Evolutionary conservation across 192 early-diverging fungal genomes (phyloP), one percentile per base, ranked within the genome.

Genomic region (Mortierella alpina): DNA sequence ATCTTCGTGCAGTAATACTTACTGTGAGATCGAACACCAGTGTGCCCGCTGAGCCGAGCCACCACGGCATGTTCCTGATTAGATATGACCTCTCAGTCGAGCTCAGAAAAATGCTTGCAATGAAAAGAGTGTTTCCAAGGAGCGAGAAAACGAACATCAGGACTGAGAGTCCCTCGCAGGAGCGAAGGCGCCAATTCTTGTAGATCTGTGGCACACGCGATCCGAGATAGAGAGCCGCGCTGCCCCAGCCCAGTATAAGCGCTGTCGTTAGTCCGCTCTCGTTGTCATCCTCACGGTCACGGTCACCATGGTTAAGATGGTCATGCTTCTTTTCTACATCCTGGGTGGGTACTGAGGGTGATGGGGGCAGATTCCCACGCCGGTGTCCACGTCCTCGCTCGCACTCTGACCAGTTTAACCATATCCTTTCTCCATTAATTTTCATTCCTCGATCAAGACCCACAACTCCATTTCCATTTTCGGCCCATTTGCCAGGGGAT

Each of bases 151-250:
- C 59, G 78, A 96, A 96, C 94, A 96, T 95, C 40, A 84, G 83
- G 4, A 93, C 71, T 13, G 91, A 91, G 41, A 96, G 86, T 2
- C 95, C 95, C 66, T 94, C 94, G 41, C 89, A 91, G 17, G 87
- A 90, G 66, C 90, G 84, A 18, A 87, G 84, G 31, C 75, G 80
- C 73, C 84, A 90, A 80, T 96, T 96, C 85, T 91, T 90, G 56
- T 92, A 84, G 23, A 96, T 91, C 66, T 96, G 95, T 7, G 95
- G 95, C 48, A 96, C 85, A n/a, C 94, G 89, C 9, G 90, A 87
- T n/a, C 89, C 84, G n/a, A 91, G 58, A 70, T 94, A 96, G n/a
- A 94, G 84, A 1, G 88, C 66, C 0, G 93, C 93, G 47, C 91
- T 91, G 23, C 83, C 74, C 88, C 93, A 96, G 18, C 93, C 95